Evolutionary conservation across 2,329 filamentous ascomycete species (phyloP).

Genomic region (Diaporthe sp.): DNA sequence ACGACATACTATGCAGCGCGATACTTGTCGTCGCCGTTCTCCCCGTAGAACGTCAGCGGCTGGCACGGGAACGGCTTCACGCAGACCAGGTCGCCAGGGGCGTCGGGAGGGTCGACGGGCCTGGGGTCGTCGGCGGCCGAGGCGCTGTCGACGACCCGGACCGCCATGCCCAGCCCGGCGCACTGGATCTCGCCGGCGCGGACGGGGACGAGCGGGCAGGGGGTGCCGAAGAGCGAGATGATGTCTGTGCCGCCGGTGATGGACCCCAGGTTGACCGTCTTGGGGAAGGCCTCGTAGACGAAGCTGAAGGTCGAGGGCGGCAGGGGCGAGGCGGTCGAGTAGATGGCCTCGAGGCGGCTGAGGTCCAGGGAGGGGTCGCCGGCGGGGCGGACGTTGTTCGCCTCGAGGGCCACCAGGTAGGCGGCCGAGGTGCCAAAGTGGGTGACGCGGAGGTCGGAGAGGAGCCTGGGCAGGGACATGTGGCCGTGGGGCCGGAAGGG

Average conservation of each 20-base stretch:
- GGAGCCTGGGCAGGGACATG: slow-evolving; percentile 84
- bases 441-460: slow-evolving; percentile 85
- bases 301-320: slow-evolving; percentile 94
- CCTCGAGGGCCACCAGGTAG: slow-evolving; percentile 91
- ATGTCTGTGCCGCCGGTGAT: slow-evolving; percentile 98
- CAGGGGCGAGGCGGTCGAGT: slow-evolving; percentile 92
- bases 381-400: slow-evolving; percentile 75
- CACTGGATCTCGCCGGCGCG: slow-evolving; percentile 83
- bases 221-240: slow-evolving; percentile 92
- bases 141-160: slow-evolving; percentile 71
- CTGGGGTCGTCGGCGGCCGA: slow-evolving; percentile 66
- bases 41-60: slow-evolving; percentile 89
- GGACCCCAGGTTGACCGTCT: slow-evolving; percentile 86
- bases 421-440: slow-evolving; percentile 97
- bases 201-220: slow-evolving; percentile 82
- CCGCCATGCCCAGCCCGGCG: slow-evolving; percentile 84
- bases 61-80: slow-evolving; percentile 89
- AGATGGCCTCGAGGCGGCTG: slow-evolving; percentile 82
- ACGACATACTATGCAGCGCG: slow-evolving; percentile 73
- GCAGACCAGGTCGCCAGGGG: slow-evolving; percentile 91
- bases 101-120: slow-evolving; percentile 65
- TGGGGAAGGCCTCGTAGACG: slow-evolving; percentile 86
- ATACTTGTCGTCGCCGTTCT: slow-evolving; percentile 82
- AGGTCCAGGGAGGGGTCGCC: slow-evolving; percentile 69
- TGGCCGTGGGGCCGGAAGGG: slow-evolving; percentile 87